Conservation (phyloP, 140 eudicot species). For the Ambrosia hybrid region DNA sequence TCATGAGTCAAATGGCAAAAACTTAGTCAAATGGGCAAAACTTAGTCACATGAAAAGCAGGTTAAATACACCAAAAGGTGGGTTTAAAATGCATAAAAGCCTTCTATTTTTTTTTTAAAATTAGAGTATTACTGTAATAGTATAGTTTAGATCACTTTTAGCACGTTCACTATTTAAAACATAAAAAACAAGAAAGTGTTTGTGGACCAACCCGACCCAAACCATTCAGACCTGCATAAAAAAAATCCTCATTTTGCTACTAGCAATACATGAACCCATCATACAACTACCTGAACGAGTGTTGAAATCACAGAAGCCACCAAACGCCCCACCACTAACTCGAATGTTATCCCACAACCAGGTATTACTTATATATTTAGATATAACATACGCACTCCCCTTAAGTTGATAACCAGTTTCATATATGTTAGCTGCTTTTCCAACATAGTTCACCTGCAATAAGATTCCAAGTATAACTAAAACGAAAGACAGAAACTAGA, state of each 20-base stretch:
- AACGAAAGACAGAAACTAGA: not conserved
- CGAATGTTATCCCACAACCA: constrained; percentile 97
- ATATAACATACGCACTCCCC: constrained; percentile 84
- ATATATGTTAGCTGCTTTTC: constrained; percentile 82
- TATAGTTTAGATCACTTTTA: no score
- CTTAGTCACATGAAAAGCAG: not conserved
- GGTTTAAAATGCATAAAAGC: not conserved
- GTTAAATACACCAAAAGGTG: not conserved
- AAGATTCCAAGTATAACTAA: constrained; percentile 11
- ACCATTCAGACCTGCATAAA: not conserved
- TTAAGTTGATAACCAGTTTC: constrained; percentile 74
- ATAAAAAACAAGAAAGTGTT: no score
- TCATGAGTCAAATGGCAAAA: not conserved
- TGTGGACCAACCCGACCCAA: not conserved
- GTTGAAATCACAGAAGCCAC: constrained; percentile 85
- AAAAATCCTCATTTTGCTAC: constrained; percentile 3
- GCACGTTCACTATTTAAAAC: no score
- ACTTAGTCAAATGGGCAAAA: not conserved
- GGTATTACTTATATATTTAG: constrained; percentile 68
- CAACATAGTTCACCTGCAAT: constrained; percentile 75
- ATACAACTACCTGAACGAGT: constrained; percentile 69
- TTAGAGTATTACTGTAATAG: no score
- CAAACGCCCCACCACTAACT: constrained; percentile 91
- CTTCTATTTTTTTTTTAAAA: not conserved
- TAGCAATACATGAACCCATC: constrained; percentile 12